Base-by-base conservation (phyloP, 2,329 filamentous ascomycete genomes). In the Fusarium burgessii region DNA sequence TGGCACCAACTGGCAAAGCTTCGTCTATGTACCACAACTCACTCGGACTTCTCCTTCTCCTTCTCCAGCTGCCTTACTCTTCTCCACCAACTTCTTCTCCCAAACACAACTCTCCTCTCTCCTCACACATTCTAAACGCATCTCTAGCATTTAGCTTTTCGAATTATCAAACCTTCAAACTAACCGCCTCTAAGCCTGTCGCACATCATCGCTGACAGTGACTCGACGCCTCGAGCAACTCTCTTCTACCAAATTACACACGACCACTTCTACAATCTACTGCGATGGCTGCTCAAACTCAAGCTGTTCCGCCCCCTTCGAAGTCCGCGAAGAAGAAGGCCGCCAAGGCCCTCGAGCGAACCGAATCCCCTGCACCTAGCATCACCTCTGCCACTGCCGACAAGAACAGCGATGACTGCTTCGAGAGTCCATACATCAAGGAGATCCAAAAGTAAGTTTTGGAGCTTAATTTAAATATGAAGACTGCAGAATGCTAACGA, bases 401-500 rank as follows among this genome's bases (percentile, higher is more conserved):
- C 64, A 86, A 86, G 81, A 80, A 85, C 68, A 80, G 79, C 70
- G 90, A 90, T 62, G 89, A 89, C 66, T 78, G 80, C 69, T 85
- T 84, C 68, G 95, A 98, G 80, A 94, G 89, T 77, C 86, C 90
- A 41, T 94, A 95, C 83, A 88, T 98, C 79, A 94, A 91, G 79
- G 95, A 98, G 80, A 87, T 98, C 52, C 90, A 95, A 79, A 98
- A 97, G 95, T 97, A 84, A 79, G 90, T 79, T 36, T 35, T 42
- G 38, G 32, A 27, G 36, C 25, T 50, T 38, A 49, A 14, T 18
- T 14, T 23, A 10, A 45, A 35, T n/a, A 36, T 18, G 10, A 49
- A 17, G 7, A 23, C 41, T 35, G 32, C 12, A 52, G 7, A 32
- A 50, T 70, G 52, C 73, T 79, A 61, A 79, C 55, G 32, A 23